A percentile compares a stretch with the other conserved stretches of the same genome.
Evolutionary conservation across 2,329 filamentous ascomycete genomes (phyloP).

Genomic region (Colletotrichum plurivorum): DNA sequence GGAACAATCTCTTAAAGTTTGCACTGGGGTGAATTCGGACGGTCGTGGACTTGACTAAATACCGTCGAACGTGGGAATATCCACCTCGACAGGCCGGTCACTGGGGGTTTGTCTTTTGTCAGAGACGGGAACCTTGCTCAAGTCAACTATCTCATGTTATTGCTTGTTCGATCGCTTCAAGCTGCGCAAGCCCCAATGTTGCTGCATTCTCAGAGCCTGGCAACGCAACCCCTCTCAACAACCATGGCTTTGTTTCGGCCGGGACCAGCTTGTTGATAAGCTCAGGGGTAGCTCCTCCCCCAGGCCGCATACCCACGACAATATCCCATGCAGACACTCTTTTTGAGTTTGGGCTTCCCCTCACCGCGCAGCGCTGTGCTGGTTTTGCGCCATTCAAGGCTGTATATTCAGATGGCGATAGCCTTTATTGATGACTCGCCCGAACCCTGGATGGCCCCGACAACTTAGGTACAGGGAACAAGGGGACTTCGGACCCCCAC

Average conservation of each 20-base stretch:
- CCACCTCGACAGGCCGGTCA: neutral
- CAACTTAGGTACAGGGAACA: neutral
- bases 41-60: slow-evolving; percentile 5
- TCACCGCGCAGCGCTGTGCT: slow-evolving; percentile 14
- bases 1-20: neutral
- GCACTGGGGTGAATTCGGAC: neutral
- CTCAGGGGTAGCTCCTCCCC: slow-evolving; percentile 8
- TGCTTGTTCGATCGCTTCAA: too few species aligned
- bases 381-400: slow-evolving; percentile 13
- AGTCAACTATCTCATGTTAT: too few species aligned
- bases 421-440: slow-evolving; percentile 30
- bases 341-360: slow-evolving; percentile 14
- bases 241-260: neutral
- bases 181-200: too few species aligned
- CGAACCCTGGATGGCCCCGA: neutral
- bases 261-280: slow-evolving; percentile 8
- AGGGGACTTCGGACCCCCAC: too few species aligned
- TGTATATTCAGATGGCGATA: neutral
- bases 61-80: neutral
- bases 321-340: neutral
- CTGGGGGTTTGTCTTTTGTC: slow-evolving; percentile 3
- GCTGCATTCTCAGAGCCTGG: too few species aligned
- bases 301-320: neutral
- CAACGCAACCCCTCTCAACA: neutral
- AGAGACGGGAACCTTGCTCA: neutral